Base-by-base conservation (phyloP, 495 filamentous ascomycete species). In the Staphylotrichum tortipilum region DNA sequence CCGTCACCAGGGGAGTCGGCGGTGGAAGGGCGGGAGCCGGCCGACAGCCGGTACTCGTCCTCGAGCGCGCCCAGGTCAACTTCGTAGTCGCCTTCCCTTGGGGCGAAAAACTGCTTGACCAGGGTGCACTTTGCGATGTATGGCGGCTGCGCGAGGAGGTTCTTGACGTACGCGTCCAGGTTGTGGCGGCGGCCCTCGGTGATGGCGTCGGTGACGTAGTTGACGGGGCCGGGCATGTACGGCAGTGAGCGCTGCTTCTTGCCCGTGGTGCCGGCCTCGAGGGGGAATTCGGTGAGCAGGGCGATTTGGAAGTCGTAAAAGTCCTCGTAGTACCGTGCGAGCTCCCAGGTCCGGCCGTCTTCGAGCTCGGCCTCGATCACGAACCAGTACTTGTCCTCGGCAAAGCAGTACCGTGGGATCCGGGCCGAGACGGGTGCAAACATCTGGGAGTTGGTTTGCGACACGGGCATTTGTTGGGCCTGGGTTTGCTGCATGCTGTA, bases 231-330 rank as follows among this genome's bases (percentile, higher is more conserved):
- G 17, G 92, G 92, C 92, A 98, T 98, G 67, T 91, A 98, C n/a
- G 92, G 92, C 7, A 98, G 66, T 14, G 85, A 86, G 26, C 92
- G 82, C 45, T 84, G 80, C 55, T 83, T 81, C 34, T 79, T 78
- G 41, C 80, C 81, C 45, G 86, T 85, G 23, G 85, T 85, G 19
- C 92, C 91, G 23, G 92, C 90, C 61, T 97, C 94, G 14, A 86
- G 81, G 30, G 92, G 91, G 62, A 95, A 97, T 56, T 94, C 88
- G 34, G 88, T 90, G 37, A 98, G 75, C 6, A 98, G 83, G 15
- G 86, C 83, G 63, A 97, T 97, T 65, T 98, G 92, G 68, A 97
- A 94, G 62, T 97, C 92, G 67, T 97, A 98, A 63, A 98, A 98
- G 64, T 98, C 94, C 62, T 95, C 88, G 60, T 98, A 98, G 60